Percentiles rank a stretch among this genome's conserved stretches.
These are phyloP conservation scores for Coprinopsis cinerea DNA, from an alignment of 768 basidiomycete genomes.

Conservation along the genomic window DNA sequence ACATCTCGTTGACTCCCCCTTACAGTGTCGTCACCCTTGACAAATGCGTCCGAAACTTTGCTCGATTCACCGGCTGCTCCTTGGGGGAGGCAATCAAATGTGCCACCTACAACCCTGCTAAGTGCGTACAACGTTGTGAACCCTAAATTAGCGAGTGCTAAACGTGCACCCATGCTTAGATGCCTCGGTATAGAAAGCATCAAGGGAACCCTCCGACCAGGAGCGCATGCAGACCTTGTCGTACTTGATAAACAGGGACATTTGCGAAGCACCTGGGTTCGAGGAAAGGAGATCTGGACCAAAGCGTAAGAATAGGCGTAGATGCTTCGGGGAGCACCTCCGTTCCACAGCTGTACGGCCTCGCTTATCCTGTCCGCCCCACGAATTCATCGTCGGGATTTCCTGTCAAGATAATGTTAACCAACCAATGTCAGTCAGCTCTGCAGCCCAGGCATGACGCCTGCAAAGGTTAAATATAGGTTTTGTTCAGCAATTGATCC, in stretches of 20 bases:
- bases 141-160: not conserved
- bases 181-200: conserved; percentile 72
- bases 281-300: conserved; percentile 39
- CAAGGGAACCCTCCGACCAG: conserved; percentile 77
- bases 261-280: conserved; percentile 71
- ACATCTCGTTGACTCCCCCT: conserved; percentile 1
- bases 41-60: conserved; percentile 82
- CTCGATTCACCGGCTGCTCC: conserved; percentile 77
- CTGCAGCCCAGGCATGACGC: too few species aligned
- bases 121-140: conserved; percentile 31
- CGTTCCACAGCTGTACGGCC: too few species aligned
- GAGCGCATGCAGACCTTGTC: conserved; percentile 83
- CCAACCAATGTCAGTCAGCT: too few species aligned
- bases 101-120: conserved; percentile 82
- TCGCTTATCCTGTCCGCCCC: too few species aligned
- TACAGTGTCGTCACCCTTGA: conserved; percentile 74
- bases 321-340: too few species aligned
- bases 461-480: too few species aligned
- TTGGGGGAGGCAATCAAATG: conserved; percentile 81
- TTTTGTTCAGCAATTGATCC: too few species aligned
- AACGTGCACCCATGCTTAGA: conserved; percentile 26
- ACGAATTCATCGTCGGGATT: too few species aligned
- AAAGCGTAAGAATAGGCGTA: not conserved
- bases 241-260: conserved; percentile 65
- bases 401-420: too few species aligned